A percentile compares a stretch with the other conserved stretches of the same genome.
Conservation (phyloP, 495 filamentous ascomycete species). For the Trichoderma reesei region DNA sequence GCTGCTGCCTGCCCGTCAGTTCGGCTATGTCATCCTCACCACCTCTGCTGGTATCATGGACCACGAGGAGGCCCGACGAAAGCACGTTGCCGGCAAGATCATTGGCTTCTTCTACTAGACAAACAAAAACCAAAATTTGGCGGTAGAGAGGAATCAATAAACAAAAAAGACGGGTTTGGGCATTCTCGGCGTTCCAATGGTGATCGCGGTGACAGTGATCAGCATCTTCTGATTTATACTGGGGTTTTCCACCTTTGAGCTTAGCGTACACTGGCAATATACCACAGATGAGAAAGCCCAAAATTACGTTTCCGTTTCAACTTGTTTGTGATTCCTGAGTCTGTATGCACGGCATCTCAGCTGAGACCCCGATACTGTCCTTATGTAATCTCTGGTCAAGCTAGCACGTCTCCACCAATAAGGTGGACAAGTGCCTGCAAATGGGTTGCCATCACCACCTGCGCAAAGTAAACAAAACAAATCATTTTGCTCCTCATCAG, state of each 20-base stretch:
- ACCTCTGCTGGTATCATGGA: slow-evolving; percentile 99
- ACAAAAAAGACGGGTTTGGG: slow-evolving; percentile 7
- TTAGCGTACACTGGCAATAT: slow-evolving; percentile 5
- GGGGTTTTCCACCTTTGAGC: background rate
- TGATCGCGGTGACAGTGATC: background rate
- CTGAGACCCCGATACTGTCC: too few relatives aligned
- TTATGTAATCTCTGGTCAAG: too few relatives aligned
- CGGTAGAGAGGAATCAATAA: slow-evolving; percentile 14
- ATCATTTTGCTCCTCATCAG: background rate
- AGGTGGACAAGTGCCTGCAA: too few relatives aligned
- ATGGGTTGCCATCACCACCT: background rate
- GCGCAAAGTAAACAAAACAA: background rate
- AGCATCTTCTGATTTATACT: background rate
- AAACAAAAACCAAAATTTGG: slow-evolving; percentile 15
- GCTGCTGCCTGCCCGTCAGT: slow-evolving; percentile 97
- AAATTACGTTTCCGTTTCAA: background rate
- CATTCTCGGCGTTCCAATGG: slow-evolving; percentile 12
- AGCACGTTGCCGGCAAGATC: slow-evolving; percentile 95
- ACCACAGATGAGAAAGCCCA: background rate
- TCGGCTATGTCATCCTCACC: slow-evolving; percentile 97
- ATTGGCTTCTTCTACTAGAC: slow-evolving; percentile 90
- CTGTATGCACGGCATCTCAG: too few relatives aligned
- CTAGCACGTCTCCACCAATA: too few relatives aligned
- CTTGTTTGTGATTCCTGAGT: background rate
- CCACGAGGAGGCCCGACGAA: slow-evolving; percentile 96